Base-by-base conservation (phyloP, 2,329 filamentous ascomycete genomes). In the Cladobotryum protrusum region DNA sequence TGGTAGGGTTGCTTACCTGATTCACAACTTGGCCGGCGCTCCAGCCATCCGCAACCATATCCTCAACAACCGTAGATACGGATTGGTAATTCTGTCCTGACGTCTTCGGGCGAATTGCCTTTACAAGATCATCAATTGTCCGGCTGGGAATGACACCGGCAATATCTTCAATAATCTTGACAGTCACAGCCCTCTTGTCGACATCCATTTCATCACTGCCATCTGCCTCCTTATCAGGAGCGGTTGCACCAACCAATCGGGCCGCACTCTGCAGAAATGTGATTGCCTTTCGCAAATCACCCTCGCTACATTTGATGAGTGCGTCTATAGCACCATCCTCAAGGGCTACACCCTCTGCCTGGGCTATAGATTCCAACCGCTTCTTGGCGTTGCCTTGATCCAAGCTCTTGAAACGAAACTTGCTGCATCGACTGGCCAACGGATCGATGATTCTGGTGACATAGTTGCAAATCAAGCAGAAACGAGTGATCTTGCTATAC, bases 401-500 rank as follows among this genome's bases (percentile, higher is more conserved):
- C 56, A 99, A 73, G 56, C 87, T 89, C 81, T 99, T 99, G 79
- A 99, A 99, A 32, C 93, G 79, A 67, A 99, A 99, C 71, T 99
- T 99, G 69, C 85, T 90, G 73, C 93, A 99, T 60, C 93, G 81
- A 66, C 84, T 90, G 1, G 93, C 93, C 18, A 99, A 73, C 6
- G 93, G 95, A 65, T 99, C 93, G 62, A 99, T 99, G 65, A 99
- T 99, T 52, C 93, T 79, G 3, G 93, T 97, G 42, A 99, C 93
- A 62, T 99, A 99, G 71, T 99, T 99, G 72, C 95, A 99, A 52
- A 97, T 92, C 39, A 99, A 76, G 65, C 93, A 97, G 69, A 99
- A 99, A 13, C 93, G 81, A 2, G 93, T 99, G 70, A 97, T 96
- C 63, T 90, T 91, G 67, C 82, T 88, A 70, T 97, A 97, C 42